Evolutionary conservation across 2,329 filamentous ascomycete species (phyloP).

Genomic region (Stemphylium beticola): DNA sequence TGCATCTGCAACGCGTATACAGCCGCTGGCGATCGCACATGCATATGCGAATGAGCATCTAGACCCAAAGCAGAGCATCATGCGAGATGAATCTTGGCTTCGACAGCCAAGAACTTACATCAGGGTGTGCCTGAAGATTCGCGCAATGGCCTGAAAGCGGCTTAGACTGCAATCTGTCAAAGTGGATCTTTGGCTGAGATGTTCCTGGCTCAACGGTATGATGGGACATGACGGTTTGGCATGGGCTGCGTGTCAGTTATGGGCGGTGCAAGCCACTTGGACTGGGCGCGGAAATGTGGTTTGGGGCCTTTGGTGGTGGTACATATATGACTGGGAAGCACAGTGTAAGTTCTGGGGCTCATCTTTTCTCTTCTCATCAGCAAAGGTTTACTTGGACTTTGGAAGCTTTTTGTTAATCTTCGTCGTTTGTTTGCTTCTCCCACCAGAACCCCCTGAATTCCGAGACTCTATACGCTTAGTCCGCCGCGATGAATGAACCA

Average conservation of each 20-base stretch:
- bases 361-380: not conserved
- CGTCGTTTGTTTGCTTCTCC: not conserved
- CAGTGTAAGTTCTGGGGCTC: not conserved
- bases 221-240: not conserved
- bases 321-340: not conserved
- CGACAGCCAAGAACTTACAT: not conserved
- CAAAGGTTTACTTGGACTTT: not conserved
- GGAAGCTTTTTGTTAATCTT: not conserved
- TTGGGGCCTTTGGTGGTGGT: not conserved
- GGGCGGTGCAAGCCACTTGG: slow-evolving; percentile 1
- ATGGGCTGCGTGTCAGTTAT: not conserved
- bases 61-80: not conserved
- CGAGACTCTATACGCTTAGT: not conserved
- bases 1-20: too few species aligned
- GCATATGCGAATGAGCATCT: not conserved
- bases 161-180: not conserved
- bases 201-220: not conserved
- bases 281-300: not conserved
- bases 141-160: not conserved
- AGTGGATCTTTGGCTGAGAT: not conserved
- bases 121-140: not conserved
- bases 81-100: not conserved
- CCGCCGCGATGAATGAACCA: too few species aligned
- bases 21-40: not conserved
- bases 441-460: not conserved